Evolutionary conservation across 352 stramenopile species (phyloP).

Genomic region (Globisporangium cederbergense): DNA sequence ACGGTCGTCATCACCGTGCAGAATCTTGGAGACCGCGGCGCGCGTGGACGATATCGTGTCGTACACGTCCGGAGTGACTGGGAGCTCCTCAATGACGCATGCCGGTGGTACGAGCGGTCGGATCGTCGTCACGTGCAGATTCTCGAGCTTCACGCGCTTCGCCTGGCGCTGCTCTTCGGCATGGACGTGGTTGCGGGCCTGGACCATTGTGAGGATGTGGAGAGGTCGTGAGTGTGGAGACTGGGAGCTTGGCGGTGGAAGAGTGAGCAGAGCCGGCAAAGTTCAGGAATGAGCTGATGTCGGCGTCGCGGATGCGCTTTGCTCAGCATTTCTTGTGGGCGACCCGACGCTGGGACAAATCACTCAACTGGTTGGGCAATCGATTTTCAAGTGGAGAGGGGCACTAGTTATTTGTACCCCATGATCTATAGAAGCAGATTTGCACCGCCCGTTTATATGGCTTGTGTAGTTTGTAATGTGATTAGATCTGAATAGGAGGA

Average conservation of each 20-base stretch:
- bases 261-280: slow-evolving; percentile 5
- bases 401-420: background rate
- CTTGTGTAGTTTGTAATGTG: too few species aligned
- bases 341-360: background rate
- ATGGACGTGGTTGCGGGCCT: slow-evolving; percentile 16
- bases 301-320: background rate
- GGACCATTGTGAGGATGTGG: slow-evolving; percentile 27
- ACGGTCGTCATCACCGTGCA: slow-evolving; percentile 80
- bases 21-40: slow-evolving; percentile 52
- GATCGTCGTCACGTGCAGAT: slow-evolving; percentile 70
- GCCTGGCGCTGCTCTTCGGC: slow-evolving; percentile 29
- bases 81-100: slow-evolving; percentile 83
- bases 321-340: background rate
- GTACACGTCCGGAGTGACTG: slow-evolving; percentile 63
- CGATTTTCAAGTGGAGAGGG: background rate
- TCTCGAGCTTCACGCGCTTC: slow-evolving; percentile 72
- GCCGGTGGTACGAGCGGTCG: slow-evolving; percentile 83
- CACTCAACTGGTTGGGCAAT: slow-evolving; percentile 5
- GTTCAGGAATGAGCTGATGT: slow-evolving; percentile 28
- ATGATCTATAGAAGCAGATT: background rate
- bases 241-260: background rate
- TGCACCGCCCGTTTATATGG: background rate
- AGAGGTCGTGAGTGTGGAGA: background rate
- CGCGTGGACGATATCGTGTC: slow-evolving; percentile 62
- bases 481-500: background rate